phyloP scores from a whole-genome alignment of 2,329 filamentous ascomycete species.

The Emergomyces africanus region DNA sequence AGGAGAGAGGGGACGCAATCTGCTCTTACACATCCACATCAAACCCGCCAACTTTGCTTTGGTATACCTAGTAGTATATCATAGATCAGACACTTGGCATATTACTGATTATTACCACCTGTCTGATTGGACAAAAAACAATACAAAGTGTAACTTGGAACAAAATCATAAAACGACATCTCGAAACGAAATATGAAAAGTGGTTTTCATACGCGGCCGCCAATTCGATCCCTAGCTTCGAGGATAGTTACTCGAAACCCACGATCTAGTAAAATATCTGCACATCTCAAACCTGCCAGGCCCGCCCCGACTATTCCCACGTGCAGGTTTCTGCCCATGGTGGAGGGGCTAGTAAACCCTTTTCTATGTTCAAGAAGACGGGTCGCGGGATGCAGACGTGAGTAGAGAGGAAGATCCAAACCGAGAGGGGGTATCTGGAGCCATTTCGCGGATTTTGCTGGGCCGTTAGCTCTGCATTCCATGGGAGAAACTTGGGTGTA shows the following conservation, averaged over 20 bases:
- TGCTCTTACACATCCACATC: slow-evolving; percentile 43
- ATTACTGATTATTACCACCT: slow-evolving; percentile 13
- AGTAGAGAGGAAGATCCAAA: slow-evolving; percentile 2
- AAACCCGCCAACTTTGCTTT: slow-evolving; percentile 36
- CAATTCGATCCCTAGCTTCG: slow-evolving; percentile 46
- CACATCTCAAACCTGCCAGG: slow-evolving; percentile 46
- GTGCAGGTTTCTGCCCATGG: slow-evolving; percentile 31
- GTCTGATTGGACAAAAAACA: neutral
- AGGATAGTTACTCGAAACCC: slow-evolving; percentile 47
- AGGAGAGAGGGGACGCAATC: neutral
- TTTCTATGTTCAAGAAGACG: neutral
- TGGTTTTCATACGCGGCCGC: slow-evolving; percentile 40
- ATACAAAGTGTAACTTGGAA: too few relatives aligned
- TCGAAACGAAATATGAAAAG: neutral
- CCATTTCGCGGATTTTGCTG: slow-evolving; percentile 8
- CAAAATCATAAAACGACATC: too few relatives aligned
- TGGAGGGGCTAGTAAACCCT: slow-evolving; percentile 2
- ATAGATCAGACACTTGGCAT: slow-evolving; percentile 16
- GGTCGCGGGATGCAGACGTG: neutral
- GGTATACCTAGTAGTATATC: slow-evolving; percentile 34
- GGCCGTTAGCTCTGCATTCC: slow-evolving; percentile 13
- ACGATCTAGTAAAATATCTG: slow-evolving; percentile 43
- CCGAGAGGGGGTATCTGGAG: slow-evolving; percentile 4
- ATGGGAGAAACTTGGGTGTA: slow-evolving; percentile 1
- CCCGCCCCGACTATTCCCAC: slow-evolving; percentile 51